Conservation (phyloP, 768 basidiomycete species). For the Suillus weaverae region DNA sequence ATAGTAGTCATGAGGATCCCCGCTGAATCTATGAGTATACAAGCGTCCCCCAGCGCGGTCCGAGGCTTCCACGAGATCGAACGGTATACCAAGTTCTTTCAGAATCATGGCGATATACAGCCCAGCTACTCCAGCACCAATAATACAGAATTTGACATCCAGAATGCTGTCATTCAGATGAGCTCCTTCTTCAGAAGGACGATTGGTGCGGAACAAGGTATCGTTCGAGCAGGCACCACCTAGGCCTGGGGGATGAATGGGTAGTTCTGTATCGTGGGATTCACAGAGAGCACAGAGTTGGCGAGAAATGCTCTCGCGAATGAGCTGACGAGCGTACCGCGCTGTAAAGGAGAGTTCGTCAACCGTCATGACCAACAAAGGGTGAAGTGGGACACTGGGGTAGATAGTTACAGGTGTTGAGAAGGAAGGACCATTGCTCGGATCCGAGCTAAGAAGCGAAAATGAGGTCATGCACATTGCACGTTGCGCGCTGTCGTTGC, state of each 20-base stretch:
- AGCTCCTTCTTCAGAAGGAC: neutral
- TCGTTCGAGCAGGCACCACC: neutral
- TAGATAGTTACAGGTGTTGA: neutral
- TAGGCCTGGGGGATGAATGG: neutral
- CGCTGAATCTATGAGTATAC: conserved; percentile 12
- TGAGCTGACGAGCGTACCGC: neutral
- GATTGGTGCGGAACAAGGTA: neutral
- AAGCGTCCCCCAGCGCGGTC: conserved; percentile 20
- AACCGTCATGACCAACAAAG: neutral
- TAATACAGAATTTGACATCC: conserved; percentile 10
- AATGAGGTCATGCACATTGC: neutral
- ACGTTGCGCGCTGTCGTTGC: too few relatives aligned
- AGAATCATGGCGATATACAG: conserved; percentile 23
- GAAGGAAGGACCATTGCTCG: neutral
- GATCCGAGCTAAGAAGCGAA: neutral
- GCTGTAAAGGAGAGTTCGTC: neutral
- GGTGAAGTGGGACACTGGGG: neutral
- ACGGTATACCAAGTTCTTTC: conserved; percentile 18
- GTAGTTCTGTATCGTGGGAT: neutral
- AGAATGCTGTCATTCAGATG: neutral
- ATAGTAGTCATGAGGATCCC: conserved; percentile 1
- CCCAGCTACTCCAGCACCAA: conserved; percentile 20
- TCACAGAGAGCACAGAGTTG: neutral
- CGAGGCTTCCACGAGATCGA: conserved; percentile 20
- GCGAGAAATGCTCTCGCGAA: neutral